Percentiles rank a stretch among this genome's conserved stretches.
Evolutionary conservation across 805 yeast species (phyloP).

Genomic region (Schwanniomyces pseudopolymorphus): DNA sequence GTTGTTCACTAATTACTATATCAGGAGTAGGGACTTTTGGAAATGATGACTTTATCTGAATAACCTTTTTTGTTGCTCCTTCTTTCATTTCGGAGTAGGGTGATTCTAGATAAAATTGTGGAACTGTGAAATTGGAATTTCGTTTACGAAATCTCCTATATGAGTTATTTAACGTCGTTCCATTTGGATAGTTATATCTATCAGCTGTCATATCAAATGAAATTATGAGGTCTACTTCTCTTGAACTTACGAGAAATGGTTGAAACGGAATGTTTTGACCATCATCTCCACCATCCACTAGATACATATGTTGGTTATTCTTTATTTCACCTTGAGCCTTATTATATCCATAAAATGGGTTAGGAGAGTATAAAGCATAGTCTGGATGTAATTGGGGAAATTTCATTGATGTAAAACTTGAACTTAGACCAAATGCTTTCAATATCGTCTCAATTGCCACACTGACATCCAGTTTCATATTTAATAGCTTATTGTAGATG

Average conservation of each 20-base stretch:
- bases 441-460: conserved; percentile 38
- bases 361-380: conserved; percentile 60
- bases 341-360: conserved; percentile 50
- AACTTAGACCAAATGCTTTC: conserved; percentile 44
- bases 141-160: conserved; percentile 29
- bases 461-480: conserved; percentile 30
- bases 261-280: conserved; percentile 50
- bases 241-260: conserved; percentile 35
- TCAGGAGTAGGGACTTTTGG: conserved; percentile 36
- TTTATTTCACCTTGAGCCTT: conserved; percentile 9
- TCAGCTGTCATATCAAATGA: conserved; percentile 54
- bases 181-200: conserved; percentile 55
- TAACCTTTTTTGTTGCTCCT: neutral
- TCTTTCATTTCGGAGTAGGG: neutral
- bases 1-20: conserved; percentile 15
- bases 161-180: conserved; percentile 47
- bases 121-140: conserved; percentile 7
- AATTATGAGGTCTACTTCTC: conserved; percentile 39
- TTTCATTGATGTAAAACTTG: conserved; percentile 20
- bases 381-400: conserved; percentile 47
- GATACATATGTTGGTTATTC: conserved; percentile 20
- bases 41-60: conserved; percentile 20
- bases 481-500: conserved; percentile 40
- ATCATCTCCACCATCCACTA: conserved; percentile 51
- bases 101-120: conserved; percentile 10